These are phyloP conservation scores for Pseudogymnoascus sp. DNA, from an alignment of 2,329 filamentous ascomycete species.

Conservation along the genomic window DNA sequence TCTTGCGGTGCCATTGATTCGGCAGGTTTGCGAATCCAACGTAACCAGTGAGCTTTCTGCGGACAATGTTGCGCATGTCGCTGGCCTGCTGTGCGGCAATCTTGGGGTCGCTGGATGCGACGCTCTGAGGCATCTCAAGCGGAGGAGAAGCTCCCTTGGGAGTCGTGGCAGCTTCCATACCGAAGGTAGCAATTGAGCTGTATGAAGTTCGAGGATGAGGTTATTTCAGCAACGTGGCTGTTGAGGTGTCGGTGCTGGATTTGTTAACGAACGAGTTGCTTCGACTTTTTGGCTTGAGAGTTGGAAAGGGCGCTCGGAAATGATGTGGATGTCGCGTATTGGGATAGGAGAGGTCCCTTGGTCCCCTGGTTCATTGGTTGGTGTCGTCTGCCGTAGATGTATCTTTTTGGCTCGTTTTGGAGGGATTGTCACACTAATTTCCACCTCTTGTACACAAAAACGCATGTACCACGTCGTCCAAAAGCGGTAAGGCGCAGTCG, in stretches of 20 bases:
- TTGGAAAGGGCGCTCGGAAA: constrained; percentile 8
- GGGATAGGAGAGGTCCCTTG: constrained; percentile 7
- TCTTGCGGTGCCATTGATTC: constrained; percentile 99
- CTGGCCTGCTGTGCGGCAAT: constrained; percentile 29
- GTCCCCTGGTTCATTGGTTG: background rate
- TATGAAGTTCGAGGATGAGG: constrained; percentile 3
- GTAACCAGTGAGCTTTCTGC: constrained; percentile 95
- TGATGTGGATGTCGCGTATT: constrained; percentile 8
- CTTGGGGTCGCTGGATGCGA: constrained; percentile 29
- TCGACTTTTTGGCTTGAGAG: constrained; percentile 7
- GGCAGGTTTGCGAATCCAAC: constrained; percentile 98
- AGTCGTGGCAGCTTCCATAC: background rate
- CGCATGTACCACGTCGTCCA: background rate
- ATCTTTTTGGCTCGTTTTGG: background rate
- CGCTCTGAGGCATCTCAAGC: constrained; percentile 25
- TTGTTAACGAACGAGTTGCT: background rate
- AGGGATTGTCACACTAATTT: constrained; percentile 2
- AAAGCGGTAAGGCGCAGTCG: background rate
- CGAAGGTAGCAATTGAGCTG: constrained; percentile 4
- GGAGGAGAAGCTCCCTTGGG: constrained; percentile 10
- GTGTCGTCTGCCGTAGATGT: background rate
- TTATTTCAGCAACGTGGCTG: background rate
- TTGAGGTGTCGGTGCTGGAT: background rate
- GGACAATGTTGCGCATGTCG: constrained; percentile 70
- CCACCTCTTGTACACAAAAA: background rate